Percentiles rank a stretch among this genome's conserved stretches.
These are phyloP conservation scores for Clarireedia hainanense DNA, from an alignment of 2,329 filamentous ascomycete genomes.

Conservation along the genomic window DNA sequence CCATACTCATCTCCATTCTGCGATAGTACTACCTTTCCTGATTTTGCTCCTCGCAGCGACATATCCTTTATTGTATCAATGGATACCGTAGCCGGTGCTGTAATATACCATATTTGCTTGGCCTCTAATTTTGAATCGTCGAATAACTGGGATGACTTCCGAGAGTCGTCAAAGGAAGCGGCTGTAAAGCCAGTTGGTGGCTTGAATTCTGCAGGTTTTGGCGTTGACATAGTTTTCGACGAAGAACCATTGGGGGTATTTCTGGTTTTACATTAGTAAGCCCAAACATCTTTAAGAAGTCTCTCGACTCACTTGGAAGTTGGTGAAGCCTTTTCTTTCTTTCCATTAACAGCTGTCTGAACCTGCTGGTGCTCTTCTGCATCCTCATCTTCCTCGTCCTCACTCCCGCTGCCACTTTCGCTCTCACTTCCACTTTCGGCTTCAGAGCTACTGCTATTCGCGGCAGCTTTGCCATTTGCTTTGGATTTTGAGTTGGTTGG, in stretches of 20 bases:
- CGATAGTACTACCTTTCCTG: slow-evolving; percentile 47
- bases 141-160: slow-evolving; percentile 40
- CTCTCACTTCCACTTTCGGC: slow-evolving; percentile 25
- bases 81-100: slow-evolving; percentile 61
- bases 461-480: slow-evolving; percentile 21
- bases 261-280: slow-evolving; percentile 1
- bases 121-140: slow-evolving; percentile 51
- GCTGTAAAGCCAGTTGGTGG: slow-evolving; percentile 24
- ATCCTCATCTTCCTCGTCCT: slow-evolving; percentile 30
- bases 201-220: slow-evolving; percentile 16
- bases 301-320: slow-evolving; percentile 10
- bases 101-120: slow-evolving; percentile 78
- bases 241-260: slow-evolving; percentile 11
- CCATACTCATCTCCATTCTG: slow-evolving; percentile 58
- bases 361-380: no score
- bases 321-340: background rate
- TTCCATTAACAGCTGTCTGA: slow-evolving; percentile 3
- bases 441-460: slow-evolving; percentile 14
- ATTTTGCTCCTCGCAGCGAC: slow-evolving; percentile 49
- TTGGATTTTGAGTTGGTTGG: slow-evolving; percentile 9
- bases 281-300: background rate
- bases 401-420: slow-evolving; percentile 18
- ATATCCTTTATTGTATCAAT: slow-evolving; percentile 59
- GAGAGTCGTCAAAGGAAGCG: slow-evolving; percentile 11
- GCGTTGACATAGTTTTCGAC: slow-evolving; percentile 12